Evolutionary conservation across 2,329 filamentous ascomycete species (phyloP), one percentile per base, ranked within the genome.

Genomic region (Penicillium nordicum): DNA sequence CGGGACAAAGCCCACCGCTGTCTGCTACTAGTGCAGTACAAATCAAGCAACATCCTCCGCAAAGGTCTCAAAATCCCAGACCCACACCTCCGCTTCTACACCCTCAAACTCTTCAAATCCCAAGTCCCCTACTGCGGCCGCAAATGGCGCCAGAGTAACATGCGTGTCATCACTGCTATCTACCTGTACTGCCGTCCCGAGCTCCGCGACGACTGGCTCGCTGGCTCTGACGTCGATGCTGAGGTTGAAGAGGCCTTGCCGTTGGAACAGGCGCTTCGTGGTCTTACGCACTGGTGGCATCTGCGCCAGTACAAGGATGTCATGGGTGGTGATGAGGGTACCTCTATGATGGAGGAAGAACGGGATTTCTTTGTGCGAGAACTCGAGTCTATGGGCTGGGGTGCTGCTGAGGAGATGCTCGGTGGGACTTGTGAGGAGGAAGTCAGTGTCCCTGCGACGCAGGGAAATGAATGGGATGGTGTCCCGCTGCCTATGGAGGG

Each of bases 81-180:
- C 68, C 88, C 87, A 2, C 84, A 91, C 67, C 81, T 99, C 40
- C 87, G 94, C 6, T 86, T 96, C 42, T 97, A 97, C 78, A 96
- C 94, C 0, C 84, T 99, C 65, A 99, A 99, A 76, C 83, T 99
- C 0, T 97, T 97, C 86, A 99, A 99, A 76, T 94, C 92, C 58
- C 94, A 99, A 74, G 94, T 99, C 5, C 94, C 94, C 1, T 99
- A 96, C 79, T 97, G 93, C 74, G 93, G 94, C 23, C 88, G 94
- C 42, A 99, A 99, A 78, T 99, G 94, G 94, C 87, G 94, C 14
- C 94, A 97, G 77, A 87, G 87, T 65, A 97, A 99, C 74, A 99
- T 99, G 94, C 89, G 93, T 53, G 92, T 97, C 69, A 99, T 99
- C 70, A 99, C 94, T 0, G 92, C 92, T 4, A 90, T 99, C 1